Conservation (phyloP, 179 eudicot species). For the Corrigiola litoralis region DNA sequence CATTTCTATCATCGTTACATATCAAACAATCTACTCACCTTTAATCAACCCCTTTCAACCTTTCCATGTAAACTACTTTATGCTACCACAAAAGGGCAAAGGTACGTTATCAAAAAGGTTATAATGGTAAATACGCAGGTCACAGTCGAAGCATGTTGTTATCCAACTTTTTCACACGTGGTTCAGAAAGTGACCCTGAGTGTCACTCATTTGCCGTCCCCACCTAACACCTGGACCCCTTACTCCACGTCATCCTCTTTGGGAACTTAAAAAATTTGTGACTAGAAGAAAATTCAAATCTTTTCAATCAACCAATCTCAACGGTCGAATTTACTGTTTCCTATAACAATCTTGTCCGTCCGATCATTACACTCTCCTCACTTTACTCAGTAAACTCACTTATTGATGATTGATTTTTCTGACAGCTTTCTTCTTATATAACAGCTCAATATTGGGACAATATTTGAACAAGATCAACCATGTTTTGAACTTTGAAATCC, state of each 20-base stretch:
- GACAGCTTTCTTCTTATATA: background rate
- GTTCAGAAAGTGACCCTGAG: slow-evolving; percentile 10
- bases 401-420: no score
- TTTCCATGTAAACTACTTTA: no score
- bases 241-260: slow-evolving; percentile 10
- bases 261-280: background rate
- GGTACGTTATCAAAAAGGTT: background rate
- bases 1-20: no score
- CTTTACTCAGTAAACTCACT: background rate
- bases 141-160: slow-evolving; percentile 5
- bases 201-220: slow-evolving; percentile 24
- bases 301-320: slow-evolving; percentile 9
- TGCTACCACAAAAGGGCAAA: no score
- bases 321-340: slow-evolving; percentile 17
- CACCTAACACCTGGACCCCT: slow-evolving; percentile 18
- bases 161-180: slow-evolving; percentile 21
- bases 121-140: background rate
- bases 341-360: background rate
- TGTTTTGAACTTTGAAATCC: no score
- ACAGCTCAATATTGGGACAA: no score
- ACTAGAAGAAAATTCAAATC: background rate
- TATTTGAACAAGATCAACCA: no score
- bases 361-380: background rate
- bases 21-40: no score
- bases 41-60: no score